phyloP scores from a whole-genome alignment of 768 basidiomycete genomes.

The Boletus coccyginus region DNA sequence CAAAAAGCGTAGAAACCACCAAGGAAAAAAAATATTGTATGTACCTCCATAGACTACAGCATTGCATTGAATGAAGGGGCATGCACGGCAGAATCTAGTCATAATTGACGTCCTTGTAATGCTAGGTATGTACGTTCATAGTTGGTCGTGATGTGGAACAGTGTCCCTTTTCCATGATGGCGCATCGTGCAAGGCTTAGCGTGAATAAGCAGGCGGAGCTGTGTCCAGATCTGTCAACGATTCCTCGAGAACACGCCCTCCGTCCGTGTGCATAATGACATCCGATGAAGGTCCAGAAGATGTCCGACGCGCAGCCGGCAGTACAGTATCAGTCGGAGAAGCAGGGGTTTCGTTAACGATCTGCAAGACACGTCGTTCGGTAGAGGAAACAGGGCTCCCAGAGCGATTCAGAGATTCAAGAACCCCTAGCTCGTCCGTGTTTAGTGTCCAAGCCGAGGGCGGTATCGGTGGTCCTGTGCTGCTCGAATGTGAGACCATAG shows the following conservation, averaged over 20 bases:
- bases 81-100: slow-evolving; percentile 16
- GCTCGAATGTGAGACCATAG: slow-evolving; percentile 19
- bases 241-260: slow-evolving; percentile 13
- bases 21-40: slow-evolving; percentile 7
- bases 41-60: slow-evolving; percentile 18
- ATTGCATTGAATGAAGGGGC: background rate
- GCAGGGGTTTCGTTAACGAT: slow-evolving; percentile 24
- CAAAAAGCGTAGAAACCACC: background rate
- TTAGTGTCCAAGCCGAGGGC: slow-evolving; percentile 13
- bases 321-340: slow-evolving; percentile 17
- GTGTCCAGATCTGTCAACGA: background rate
- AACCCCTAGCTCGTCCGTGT: slow-evolving; percentile 19
- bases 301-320: background rate
- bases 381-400: slow-evolving; percentile 19
- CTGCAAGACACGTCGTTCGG: slow-evolving; percentile 28
- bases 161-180: slow-evolving; percentile 2
- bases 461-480: slow-evolving; percentile 7
- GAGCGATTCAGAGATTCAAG: slow-evolving; percentile 17
- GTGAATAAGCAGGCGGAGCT: slow-evolving; percentile 27
- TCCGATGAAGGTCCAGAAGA: slow-evolving; percentile 1
- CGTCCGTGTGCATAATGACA: slow-evolving; percentile 29
- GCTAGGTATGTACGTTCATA: slow-evolving; percentile 6
- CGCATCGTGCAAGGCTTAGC: background rate
- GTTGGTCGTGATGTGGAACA: slow-evolving; percentile 10
- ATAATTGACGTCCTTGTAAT: slow-evolving; percentile 10